These are phyloP conservation scores for Ramaria sp. DNA, from an alignment of 768 basidiomycete genomes.

Conservation along the genomic window DNA sequence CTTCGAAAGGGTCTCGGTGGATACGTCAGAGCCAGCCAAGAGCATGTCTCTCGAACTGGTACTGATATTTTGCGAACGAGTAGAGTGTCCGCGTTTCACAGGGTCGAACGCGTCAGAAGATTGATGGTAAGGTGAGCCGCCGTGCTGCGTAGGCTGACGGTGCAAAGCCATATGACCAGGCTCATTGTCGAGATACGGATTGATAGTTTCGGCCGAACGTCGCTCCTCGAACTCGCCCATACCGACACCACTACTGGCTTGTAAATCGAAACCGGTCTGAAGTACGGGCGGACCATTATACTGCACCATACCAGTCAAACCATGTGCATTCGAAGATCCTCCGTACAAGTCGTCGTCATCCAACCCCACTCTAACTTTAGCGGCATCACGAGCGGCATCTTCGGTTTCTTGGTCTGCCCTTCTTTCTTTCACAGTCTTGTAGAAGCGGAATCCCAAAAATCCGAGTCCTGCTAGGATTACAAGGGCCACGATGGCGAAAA, in stretches of 20 bases:
- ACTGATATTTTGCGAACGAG: too few relatives aligned
- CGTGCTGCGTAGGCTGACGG: not conserved
- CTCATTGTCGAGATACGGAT: not conserved
- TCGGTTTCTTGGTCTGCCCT: not conserved
- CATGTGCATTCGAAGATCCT: not conserved
- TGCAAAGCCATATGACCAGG: not conserved
- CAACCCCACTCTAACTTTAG: not conserved
- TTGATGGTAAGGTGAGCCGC: too few relatives aligned
- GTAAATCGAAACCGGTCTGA: not conserved
- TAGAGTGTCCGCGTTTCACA: not conserved
- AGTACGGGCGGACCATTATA: not conserved
- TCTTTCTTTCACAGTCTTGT: not conserved
- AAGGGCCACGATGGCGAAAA: constrained; percentile 43
- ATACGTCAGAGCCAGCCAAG: not conserved
- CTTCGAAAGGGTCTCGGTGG: too few relatives aligned
- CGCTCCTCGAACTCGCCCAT: not conserved
- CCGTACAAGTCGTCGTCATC: not conserved
- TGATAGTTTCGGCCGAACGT: not conserved
- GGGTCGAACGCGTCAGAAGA: not conserved
- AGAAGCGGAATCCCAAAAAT: constrained; percentile 5
- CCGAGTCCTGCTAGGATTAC: constrained; percentile 27
- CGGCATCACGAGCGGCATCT: not conserved
- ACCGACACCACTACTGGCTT: not conserved
- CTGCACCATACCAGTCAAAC: not conserved
- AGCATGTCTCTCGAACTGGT: not conserved